Percentiles rank a stretch among this genome's conserved stretches.
Evolutionary conservation across 1,284 basidiomycete genomes (phyloP).

Genomic region (Mixia osmundae): DNA sequence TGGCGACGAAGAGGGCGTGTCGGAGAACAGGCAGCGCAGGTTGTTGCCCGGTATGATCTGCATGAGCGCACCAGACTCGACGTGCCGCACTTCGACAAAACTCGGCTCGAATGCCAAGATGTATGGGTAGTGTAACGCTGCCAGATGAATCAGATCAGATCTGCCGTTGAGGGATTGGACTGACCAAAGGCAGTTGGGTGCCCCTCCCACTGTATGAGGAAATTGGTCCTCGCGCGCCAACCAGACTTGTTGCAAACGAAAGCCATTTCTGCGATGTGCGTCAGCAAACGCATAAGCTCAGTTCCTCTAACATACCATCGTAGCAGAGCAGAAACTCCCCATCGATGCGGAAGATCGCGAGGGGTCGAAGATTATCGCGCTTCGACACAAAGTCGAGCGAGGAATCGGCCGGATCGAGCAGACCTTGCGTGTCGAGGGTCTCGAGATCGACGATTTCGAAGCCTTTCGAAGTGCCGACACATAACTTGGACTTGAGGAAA

Average conservation of each 20-base stretch:
- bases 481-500: slow-evolving; percentile 92
- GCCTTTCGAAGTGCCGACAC: slow-evolving; percentile 92
- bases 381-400: slow-evolving; percentile 84
- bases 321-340: slow-evolving; percentile 95
- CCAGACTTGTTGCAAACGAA: slow-evolving; percentile 98
- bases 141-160: not conserved
- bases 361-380: slow-evolving; percentile 66
- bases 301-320: slow-evolving; percentile 40
- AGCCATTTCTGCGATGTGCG: slow-evolving; percentile 52
- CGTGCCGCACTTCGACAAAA: slow-evolving; percentile 90
- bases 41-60: slow-evolving; percentile 59
- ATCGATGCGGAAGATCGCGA: slow-evolving; percentile 91
- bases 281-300: not conserved
- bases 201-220: slow-evolving; percentile 95
- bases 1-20: slow-evolving; percentile 58
- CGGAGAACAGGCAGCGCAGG: slow-evolving; percentile 71
- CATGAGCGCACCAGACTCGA: slow-evolving; percentile 71
- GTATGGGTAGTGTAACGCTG: slow-evolving; percentile 88
- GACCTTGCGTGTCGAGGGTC: slow-evolving; percentile 83
- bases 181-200: slow-evolving; percentile 75
- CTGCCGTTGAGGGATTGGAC: slow-evolving; percentile 17
- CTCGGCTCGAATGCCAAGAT: slow-evolving; percentile 90
- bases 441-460: slow-evolving; percentile 98
- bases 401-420: slow-evolving; percentile 78
- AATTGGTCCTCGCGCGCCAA: slow-evolving; percentile 66